These are phyloP conservation scores for Pulicaria dysenterica DNA, from an alignment of 129 eudicot species.

Conservation along the genomic window DNA sequence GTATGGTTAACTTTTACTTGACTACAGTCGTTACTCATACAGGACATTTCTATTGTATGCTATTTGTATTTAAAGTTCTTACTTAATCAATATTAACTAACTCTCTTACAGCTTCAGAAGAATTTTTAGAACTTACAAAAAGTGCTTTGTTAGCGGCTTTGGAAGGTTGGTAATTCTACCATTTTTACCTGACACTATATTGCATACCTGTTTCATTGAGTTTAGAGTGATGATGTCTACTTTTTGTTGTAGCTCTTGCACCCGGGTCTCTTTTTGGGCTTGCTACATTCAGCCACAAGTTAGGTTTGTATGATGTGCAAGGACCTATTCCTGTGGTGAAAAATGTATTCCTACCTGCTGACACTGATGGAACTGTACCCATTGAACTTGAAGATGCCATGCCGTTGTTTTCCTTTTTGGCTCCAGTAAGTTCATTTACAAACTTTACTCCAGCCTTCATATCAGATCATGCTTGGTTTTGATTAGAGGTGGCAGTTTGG, in stretches of 20 bases:
- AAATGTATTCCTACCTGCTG: constrained; percentile 79
- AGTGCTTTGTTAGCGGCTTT: constrained; percentile 97
- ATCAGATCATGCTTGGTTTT: neutral
- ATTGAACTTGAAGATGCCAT: constrained; percentile 95
- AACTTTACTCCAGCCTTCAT: neutral
- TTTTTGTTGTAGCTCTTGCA: constrained; percentile 67
- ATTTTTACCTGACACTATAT: constrained; percentile 12
- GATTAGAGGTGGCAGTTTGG: neutral
- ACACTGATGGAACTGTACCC: constrained; percentile 57
- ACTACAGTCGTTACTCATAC: neutral
- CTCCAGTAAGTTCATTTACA: constrained; percentile 68
- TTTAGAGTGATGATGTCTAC: constrained; percentile 10
- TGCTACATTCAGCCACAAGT: constrained; percentile 93
- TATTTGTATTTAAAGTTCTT: neutral
- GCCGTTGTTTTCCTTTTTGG: constrained; percentile 92
- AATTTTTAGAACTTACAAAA: constrained; percentile 91
- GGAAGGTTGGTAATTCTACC: constrained; percentile 66
- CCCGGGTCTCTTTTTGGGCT: constrained; percentile 98
- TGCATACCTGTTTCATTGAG: constrained; percentile 4
- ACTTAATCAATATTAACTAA: neutral
- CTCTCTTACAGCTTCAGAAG: constrained; percentile 79
- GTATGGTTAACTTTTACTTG: neutral
- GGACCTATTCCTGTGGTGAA: constrained; percentile 98
- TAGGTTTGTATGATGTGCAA: constrained; percentile 95
- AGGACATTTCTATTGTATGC: neutral